Evolutionary conservation across 805 yeast genomes (phyloP).

Genomic region (Komagataella phaffii): DNA sequence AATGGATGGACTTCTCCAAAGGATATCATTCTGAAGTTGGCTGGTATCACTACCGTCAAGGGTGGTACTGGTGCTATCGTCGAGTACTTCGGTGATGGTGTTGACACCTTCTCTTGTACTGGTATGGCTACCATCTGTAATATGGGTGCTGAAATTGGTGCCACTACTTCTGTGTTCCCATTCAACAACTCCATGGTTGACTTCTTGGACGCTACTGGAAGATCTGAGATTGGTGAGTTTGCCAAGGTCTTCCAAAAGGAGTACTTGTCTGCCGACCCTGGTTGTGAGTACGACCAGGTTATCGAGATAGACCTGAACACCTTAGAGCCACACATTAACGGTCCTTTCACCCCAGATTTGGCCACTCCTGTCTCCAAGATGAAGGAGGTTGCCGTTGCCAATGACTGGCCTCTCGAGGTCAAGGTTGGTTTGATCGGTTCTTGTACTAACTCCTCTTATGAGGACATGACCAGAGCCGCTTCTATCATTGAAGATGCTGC

Average conservation of each 20-base stretch:
- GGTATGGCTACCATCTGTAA: conserved; percentile 99
- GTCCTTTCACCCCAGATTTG: conserved; percentile 97
- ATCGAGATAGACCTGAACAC: conserved; percentile 79
- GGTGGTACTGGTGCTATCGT: conserved; percentile 97
- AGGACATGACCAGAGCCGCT: conserved; percentile 95
- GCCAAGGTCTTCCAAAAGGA: conserved; percentile 37
- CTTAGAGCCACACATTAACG: conserved; percentile 91
- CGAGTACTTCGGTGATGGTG: conserved; percentile 96
- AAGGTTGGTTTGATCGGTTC: conserved; percentile 95
- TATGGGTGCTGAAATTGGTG: conserved; percentile 99
- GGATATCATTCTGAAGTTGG: conserved; percentile 87
- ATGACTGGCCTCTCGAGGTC: conserved; percentile 79
- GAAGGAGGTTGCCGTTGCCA: conserved; percentile 52
- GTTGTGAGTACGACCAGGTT: conserved; percentile 84
- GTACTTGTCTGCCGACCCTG: conserved; percentile 69
- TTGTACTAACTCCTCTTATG: conserved; percentile 96
- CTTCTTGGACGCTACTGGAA: conserved; percentile 72
- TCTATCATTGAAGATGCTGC: conserved; percentile 83
- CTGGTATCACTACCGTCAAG: conserved; percentile 87
- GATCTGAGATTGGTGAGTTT: conserved; percentile 71
- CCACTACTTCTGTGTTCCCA: conserved; percentile 96
- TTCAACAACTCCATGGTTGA: conserved; percentile 38
- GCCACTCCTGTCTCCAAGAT: conserved; percentile 85
- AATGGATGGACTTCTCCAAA: conserved; percentile 96
- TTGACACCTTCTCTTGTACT: conserved; percentile 76